These are phyloP conservation scores for Solanum aculeatissimum DNA, from an alignment of 305 asterid species.

Conservation along the genomic window DNA sequence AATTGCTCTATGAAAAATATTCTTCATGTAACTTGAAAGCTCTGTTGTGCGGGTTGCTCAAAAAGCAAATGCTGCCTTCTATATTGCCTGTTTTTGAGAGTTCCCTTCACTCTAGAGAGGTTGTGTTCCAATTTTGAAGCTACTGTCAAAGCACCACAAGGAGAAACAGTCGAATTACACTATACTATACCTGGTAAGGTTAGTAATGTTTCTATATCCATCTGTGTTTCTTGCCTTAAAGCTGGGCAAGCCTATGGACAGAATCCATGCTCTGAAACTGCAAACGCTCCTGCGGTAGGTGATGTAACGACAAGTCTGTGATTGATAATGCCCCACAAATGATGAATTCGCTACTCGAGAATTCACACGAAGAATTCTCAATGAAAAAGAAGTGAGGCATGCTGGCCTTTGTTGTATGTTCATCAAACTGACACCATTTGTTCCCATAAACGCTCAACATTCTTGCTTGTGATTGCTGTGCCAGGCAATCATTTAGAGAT, in stretches of 20 bases:
- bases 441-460: not conserved
- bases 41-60: not conserved
- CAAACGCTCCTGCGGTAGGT: not conserved
- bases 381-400: not conserved
- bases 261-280: not conserved
- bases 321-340: not conserved
- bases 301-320: not conserved
- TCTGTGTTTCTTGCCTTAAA: not conserved
- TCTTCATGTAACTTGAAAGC: not conserved
- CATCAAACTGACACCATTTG: not conserved
- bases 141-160: not conserved
- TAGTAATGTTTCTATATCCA: not conserved
- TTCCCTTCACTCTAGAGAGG: not conserved
- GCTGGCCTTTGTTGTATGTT: not conserved
- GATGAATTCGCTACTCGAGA: not conserved
- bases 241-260: not conserved
- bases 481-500: not conserved
- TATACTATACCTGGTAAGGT: not conserved
- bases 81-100: not conserved
- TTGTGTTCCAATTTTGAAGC: not conserved
- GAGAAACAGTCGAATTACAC: not conserved
- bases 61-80: not conserved
- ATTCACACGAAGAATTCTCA: not conserved
- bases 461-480: not conserved
- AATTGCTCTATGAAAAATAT: not conserved